Evolutionary conservation across 225 moss, liverwort and hornwort genomes (phyloP), one percentile per base, ranked within the genome.

Genomic region (Sphagnum tenellum): DNA sequence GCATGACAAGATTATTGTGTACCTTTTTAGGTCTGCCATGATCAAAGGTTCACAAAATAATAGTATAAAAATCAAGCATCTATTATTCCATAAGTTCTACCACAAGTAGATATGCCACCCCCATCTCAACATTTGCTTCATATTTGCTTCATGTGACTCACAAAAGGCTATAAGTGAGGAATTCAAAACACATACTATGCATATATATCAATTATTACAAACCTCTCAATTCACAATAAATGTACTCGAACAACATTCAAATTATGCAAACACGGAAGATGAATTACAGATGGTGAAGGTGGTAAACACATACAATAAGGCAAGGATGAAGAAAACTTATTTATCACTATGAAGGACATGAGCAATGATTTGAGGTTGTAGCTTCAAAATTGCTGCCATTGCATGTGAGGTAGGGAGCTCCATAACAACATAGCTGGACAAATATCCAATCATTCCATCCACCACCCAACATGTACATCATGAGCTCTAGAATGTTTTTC

Each of bases 361-460:
- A 12, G 73, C 76, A n/a, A 69, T 49, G 10, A 80, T 54, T 63
- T 76, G 65, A 70, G 80, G 80, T 48, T 76, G 70, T 55, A 72
- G 63, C 59, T 73, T 70, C 55, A 80, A 64, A 51, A 76, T 76
- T 46, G 76, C 66, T 10, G 76, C 75, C 73, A 80, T 70, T 8
- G 56, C 60, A 62, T 61, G 45, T 10, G 72, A 80, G 48, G 76
- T 69, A 64, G 80, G 80, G 49, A 80, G 67, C 58, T 80, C 80
- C 76, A 80, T 62, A 46, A 76, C 76, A 54, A 80, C 70, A 64
- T 80, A 80, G 70, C 80, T 80, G 80, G 65, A 71, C 13, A 65
- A 29, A 7, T 13, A 55, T 60, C 46, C 71, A 59, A 9, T 59
- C 57, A 58, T 67, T 64, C 64, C 70, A 78, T 59, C 73, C 70